These are phyloP conservation scores for Lodderomyces metapsilosis DNA, from an alignment of 1,139 yeast genomes.

Conservation along the genomic window DNA sequence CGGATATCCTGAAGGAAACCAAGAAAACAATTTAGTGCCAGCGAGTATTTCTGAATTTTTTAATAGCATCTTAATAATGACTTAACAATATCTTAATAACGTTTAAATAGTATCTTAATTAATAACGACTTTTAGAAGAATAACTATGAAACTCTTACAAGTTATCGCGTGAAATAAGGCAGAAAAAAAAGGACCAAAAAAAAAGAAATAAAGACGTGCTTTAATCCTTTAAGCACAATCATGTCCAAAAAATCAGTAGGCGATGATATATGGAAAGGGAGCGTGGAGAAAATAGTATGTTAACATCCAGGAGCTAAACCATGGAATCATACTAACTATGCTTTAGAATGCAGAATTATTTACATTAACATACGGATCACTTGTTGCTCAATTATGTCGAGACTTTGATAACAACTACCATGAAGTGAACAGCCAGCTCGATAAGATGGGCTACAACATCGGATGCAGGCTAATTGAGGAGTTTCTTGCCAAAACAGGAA, in stretches of 20 bases:
- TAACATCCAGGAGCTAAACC: not conserved
- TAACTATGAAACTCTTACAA: not conserved
- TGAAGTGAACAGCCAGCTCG: conserved; percentile 80
- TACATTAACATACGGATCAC: conserved; percentile 89
- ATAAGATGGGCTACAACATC: conserved; percentile 92
- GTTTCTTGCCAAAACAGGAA: conserved; percentile 81
- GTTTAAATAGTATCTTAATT: not conserved
- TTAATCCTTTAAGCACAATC: not conserved
- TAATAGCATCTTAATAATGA: not conserved
- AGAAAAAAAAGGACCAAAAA: not conserved
- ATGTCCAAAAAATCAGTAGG: conserved; percentile 35
- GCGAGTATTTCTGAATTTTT: conserved; percentile 1
- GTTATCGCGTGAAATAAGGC: too few species aligned
- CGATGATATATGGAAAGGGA: conserved; percentile 91
- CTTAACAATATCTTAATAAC: too few species aligned
- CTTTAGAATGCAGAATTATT: conserved; percentile 80
- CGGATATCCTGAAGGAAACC: conserved; percentile 6
- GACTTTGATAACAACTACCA: conserved; percentile 75
- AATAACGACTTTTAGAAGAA: conserved; percentile 1
- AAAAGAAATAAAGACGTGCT: not conserved
- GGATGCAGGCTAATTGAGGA: conserved; percentile 92
- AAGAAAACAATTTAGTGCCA: conserved; percentile 11
- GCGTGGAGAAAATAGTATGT: conserved; percentile 80
- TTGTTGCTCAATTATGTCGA: conserved; percentile 88
- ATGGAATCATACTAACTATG: conserved; percentile 14